Conservation (phyloP, 495 filamentous ascomycete genomes). For the Penicillium fimorum region DNA sequence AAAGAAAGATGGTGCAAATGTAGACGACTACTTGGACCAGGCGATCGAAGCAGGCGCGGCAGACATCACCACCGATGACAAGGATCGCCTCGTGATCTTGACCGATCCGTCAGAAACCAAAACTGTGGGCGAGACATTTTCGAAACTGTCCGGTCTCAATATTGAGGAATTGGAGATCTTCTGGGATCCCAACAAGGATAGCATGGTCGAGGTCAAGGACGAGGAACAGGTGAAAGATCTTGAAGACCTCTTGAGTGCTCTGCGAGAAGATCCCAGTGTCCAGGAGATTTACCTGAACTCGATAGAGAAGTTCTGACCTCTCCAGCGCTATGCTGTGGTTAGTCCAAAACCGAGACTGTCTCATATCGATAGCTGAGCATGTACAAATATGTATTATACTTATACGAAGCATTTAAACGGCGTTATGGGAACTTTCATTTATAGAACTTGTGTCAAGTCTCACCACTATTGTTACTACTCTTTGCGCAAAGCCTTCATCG, state of each 20-base stretch:
- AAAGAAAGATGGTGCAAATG: conserved; percentile 54
- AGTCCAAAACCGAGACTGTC: neutral
- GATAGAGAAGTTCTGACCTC: conserved; percentile 26
- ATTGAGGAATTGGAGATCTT: conserved; percentile 74
- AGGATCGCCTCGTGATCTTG: conserved; percentile 68
- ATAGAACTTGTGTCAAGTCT: neutral
- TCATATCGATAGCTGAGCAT: neutral
- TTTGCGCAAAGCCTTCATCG: conserved; percentile 68
- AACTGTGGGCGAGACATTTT: conserved; percentile 60
- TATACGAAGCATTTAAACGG: conserved; percentile 22
- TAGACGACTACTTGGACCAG: conserved; percentile 78
- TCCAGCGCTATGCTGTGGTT: neutral
- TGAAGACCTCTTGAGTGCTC: conserved; percentile 35
- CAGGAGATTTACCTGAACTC: conserved; percentile 69
- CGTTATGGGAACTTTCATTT: conserved; percentile 10
- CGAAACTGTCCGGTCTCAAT: conserved; percentile 56
- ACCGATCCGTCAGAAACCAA: conserved; percentile 71
- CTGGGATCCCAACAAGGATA: conserved; percentile 82
- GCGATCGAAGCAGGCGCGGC: conserved; percentile 83
- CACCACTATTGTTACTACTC: conserved; percentile 23
- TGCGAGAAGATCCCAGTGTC: conserved; percentile 62
- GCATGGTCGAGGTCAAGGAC: conserved; percentile 56
- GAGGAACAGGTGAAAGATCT: conserved; percentile 54
- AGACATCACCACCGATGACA: conserved; percentile 70
- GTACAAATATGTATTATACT: conserved; percentile 26